These are phyloP conservation scores for Psilocybe azurescens DNA, from an alignment of 768 basidiomycete genomes.

Conservation along the genomic window DNA sequence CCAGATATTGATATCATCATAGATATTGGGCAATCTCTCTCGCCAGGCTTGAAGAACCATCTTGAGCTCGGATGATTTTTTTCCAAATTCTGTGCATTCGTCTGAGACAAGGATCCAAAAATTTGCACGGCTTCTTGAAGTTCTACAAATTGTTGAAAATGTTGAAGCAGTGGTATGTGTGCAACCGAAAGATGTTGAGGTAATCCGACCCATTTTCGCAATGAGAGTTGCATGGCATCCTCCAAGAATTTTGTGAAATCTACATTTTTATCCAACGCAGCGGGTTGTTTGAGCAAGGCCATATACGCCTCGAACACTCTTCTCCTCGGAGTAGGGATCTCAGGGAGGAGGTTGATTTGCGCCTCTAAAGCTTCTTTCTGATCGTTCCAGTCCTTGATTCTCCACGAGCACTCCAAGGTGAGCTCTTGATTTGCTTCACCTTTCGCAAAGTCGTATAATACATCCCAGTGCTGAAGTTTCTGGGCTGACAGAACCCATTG, in stretches of 20 bases:
- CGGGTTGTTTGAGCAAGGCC: constrained; percentile 84
- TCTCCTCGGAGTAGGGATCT: constrained; percentile 92
- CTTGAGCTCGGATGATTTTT: constrained; percentile 94
- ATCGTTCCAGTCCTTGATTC: constrained; percentile 90
- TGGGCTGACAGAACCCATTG: constrained; percentile 97
- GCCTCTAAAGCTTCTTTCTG: constrained; percentile 80
- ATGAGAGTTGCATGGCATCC: constrained; percentile 94
- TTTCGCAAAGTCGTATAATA: constrained; percentile 88
- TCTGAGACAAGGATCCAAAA: constrained; percentile 87
- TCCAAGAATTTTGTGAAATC: constrained; percentile 91
- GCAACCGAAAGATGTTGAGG: constrained; percentile 88
- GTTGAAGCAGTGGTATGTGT: constrained; percentile 92
- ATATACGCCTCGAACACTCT: constrained; percentile 98
- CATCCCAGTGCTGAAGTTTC: constrained; percentile 98
- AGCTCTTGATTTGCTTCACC: constrained; percentile 92
- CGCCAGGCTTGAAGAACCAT: constrained; percentile 97
- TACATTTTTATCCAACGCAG: constrained; percentile 78
- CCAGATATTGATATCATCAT: constrained; percentile 99
- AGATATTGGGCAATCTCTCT: constrained; percentile 92
- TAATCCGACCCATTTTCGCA: constrained; percentile 94
- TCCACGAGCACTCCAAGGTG: constrained; percentile 94
- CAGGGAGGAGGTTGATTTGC: constrained; percentile 79
- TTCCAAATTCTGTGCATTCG: constrained; percentile 88
- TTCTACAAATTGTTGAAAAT: constrained; percentile 99
- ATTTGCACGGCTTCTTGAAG: constrained; percentile 95